Percentiles rank a stretch among this genome's conserved stretches.
Conservation (phyloP, 306 rosid genomes). For the Styphnolobium japonicum region DNA sequence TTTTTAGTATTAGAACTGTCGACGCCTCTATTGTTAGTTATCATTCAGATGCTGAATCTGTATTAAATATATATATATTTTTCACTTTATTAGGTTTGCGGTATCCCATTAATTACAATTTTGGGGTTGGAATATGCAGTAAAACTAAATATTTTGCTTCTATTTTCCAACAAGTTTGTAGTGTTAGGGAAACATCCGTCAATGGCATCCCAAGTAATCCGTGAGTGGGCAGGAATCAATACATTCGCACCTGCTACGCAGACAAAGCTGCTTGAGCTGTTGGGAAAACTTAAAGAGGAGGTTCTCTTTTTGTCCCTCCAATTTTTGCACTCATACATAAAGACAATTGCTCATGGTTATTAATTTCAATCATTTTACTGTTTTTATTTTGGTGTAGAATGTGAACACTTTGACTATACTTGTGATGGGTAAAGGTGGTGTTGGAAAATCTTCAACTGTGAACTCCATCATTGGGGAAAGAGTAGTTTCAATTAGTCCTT, state of each 20-base stretch:
- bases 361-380: too few relatives aligned
- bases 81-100: too few relatives aligned
- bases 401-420: slow-evolving; percentile 87
- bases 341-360: not conserved
- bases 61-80: too few relatives aligned
- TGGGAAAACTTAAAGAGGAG: slow-evolving; percentile 84
- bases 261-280: slow-evolving; percentile 71
- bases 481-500: slow-evolving; percentile 80
- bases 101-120: too few relatives aligned
- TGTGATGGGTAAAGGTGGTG: slow-evolving; percentile 98
- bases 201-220: slow-evolving; percentile 70
- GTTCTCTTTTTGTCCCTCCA: slow-evolving; percentile 29
- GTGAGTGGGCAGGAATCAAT: slow-evolving; percentile 92
- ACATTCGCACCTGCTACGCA: slow-evolving; percentile 86
- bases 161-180: not conserved
- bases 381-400: slow-evolving; percentile 46
- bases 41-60: too few relatives aligned
- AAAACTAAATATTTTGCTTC: not conserved
- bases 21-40: too few relatives aligned
- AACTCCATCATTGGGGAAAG: slow-evolving; percentile 93
- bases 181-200: not conserved
- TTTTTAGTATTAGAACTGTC: too few relatives aligned
- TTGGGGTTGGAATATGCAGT: not conserved
- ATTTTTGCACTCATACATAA: not conserved
- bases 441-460: slow-evolving; percentile 93